phyloP scores from a whole-genome alignment of 1,284 basidiomycete genomes.

The Cutaneotrichosporon dermatis region DNA sequence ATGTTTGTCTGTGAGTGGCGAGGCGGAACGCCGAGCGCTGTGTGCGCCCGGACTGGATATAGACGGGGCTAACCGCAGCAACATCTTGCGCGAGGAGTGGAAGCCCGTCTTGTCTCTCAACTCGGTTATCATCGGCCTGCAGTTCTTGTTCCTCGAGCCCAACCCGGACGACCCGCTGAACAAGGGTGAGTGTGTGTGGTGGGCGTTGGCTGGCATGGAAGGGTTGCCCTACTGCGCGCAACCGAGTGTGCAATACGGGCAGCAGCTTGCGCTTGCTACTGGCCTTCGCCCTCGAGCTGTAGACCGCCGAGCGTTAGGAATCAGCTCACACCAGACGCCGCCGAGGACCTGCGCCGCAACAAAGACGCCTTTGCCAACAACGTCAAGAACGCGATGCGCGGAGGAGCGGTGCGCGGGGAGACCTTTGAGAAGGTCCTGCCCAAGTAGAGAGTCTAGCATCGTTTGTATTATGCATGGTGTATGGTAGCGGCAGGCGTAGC shows the following conservation, averaged over 20 bases:
- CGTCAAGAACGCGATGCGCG: constrained; percentile 78
- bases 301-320: too few relatives aligned
- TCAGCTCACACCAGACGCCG: constrained; percentile 63
- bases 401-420: constrained; percentile 67
- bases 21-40: too few relatives aligned
- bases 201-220: too few relatives aligned
- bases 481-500: neutral
- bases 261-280: too few relatives aligned
- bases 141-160: constrained; percentile 97
- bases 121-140: constrained; percentile 94
- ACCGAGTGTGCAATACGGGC: too few relatives aligned
- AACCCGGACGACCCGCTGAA: constrained; percentile 98
- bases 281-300: too few relatives aligned
- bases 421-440: constrained; percentile 68
- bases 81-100: constrained; percentile 99
- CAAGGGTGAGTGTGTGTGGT: constrained; percentile 52
- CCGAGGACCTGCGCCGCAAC: constrained; percentile 80
- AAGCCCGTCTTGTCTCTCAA: constrained; percentile 94
- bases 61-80: constrained; percentile 47
- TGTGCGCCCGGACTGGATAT: too few relatives aligned
- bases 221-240: too few relatives aligned
- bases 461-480: neutral
- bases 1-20: constrained; percentile 66
- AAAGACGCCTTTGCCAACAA: constrained; percentile 73
- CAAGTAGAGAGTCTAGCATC: constrained; percentile 13